phyloP scores from a whole-genome alignment of 108 stramenopile genomes.

The Chaetoceros tenuissimus region DNA sequence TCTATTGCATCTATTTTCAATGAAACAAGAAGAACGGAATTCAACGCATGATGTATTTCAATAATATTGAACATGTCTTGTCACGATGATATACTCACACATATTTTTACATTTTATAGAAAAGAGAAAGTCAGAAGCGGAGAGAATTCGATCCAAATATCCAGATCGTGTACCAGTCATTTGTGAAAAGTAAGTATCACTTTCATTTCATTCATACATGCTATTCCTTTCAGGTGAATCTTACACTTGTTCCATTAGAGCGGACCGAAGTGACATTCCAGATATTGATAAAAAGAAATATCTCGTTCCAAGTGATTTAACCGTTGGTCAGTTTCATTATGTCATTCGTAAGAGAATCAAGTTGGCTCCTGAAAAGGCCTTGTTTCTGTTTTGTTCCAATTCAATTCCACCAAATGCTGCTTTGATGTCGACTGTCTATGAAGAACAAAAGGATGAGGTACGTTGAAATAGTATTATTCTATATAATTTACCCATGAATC shows the following conservation, averaged over 20 bases:
- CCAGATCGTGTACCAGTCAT: conserved; percentile 99
- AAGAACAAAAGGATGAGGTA: conserved; percentile 83
- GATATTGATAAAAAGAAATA: conserved; percentile 99
- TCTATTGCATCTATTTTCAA: neutral
- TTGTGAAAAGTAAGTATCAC: conserved; percentile 98
- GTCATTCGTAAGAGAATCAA: conserved; percentile 98
- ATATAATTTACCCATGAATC: neutral
- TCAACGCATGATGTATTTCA: conserved; percentile 5
- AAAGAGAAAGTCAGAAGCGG: conserved; percentile 84
- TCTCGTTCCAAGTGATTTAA: conserved; percentile 92
- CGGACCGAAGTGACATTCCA: conserved; percentile 91
- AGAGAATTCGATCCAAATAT: conserved; percentile 92
- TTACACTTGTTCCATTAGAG: too few species aligned
- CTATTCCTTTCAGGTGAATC: too few species aligned
- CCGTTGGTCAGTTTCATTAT: conserved; percentile 97
- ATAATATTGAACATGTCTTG: neutral
- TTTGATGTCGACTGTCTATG: conserved; percentile 95
- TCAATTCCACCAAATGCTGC: conserved; percentile 89
- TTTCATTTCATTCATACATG: too few species aligned
- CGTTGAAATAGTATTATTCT: neutral
- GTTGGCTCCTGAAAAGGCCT: conserved; percentile 83
- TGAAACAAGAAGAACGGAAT: conserved; percentile 1
- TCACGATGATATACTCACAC: too few species aligned
- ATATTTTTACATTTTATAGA: conserved; percentile 23
- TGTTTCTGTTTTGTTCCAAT: conserved; percentile 84